Percentiles rank a stretch among this genome's conserved stretches.
These are phyloP conservation scores for Pseudogymnoascus sp. DNA, from an alignment of 2,329 filamentous ascomycete genomes.

Conservation along the genomic window DNA sequence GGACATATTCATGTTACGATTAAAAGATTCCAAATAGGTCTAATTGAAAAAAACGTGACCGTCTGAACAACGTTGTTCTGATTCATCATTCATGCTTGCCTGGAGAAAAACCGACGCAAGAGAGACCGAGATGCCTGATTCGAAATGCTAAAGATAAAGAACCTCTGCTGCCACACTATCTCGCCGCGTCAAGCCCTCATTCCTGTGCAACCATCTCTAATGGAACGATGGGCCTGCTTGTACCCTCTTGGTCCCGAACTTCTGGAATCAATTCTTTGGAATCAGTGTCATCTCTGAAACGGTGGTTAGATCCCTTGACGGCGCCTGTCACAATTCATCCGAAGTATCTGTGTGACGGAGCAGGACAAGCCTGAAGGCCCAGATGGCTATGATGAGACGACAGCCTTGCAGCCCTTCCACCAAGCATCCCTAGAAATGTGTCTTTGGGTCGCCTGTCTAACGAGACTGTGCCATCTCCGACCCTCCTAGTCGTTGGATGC, in stretches of 20 bases:
- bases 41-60: not conserved
- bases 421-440: not conserved
- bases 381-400: not conserved
- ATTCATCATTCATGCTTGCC: not conserved
- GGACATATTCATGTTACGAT: not conserved
- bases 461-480: not conserved
- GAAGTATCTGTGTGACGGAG: not conserved
- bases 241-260: not conserved
- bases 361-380: not conserved
- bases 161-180: not conserved
- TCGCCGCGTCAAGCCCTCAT: not conserved
- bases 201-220: not conserved
- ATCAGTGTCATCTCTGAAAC: not conserved
- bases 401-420: not conserved
- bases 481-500: not conserved
- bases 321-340: not conserved
- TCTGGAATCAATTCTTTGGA: not conserved
- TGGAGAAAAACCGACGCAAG: not conserved
- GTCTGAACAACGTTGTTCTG: not conserved
- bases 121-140: not conserved
- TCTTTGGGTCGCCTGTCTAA: not conserved
- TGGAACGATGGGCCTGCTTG: not conserved
- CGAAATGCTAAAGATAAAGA: not conserved
- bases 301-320: not conserved
- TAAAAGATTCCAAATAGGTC: not conserved